A percentile compares a stretch with the other conserved stretches of the same genome.
Conservation (phyloP, 306 rosid species). For the Cotoneaster glaucophyllus region DNA sequence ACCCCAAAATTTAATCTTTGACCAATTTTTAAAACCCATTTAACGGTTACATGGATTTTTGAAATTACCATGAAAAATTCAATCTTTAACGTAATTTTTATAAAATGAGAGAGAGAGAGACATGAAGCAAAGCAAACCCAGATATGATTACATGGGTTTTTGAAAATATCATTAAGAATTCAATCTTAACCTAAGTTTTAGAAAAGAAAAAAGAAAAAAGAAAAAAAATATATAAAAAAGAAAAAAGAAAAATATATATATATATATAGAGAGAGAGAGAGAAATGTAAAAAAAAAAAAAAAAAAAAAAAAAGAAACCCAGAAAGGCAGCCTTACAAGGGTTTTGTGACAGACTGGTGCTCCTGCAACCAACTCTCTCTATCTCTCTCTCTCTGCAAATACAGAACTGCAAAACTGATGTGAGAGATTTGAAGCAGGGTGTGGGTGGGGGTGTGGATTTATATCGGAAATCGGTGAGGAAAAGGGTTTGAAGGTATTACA, state of each 20-base stretch:
- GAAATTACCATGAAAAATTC: not conserved
- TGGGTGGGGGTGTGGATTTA: not conserved
- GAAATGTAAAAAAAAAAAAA: not conserved
- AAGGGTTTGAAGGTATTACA: not conserved
- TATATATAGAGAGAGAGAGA: not conserved
- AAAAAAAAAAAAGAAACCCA: not conserved
- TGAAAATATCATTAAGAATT: no score
- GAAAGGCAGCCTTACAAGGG: constrained; percentile 1
- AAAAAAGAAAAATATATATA: no score
- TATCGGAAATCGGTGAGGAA: not conserved
- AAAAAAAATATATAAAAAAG: no score
- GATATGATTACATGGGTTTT: not conserved
- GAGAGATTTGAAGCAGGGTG: not conserved
- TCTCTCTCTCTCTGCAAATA: not conserved
- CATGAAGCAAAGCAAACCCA: not conserved
- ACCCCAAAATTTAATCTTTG: not conserved
- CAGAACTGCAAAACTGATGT: not conserved
- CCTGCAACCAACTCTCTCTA: not conserved
- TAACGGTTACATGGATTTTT: not conserved
- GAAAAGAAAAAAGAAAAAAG: not conserved
- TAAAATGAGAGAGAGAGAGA: not conserved
- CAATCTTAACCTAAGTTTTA: not conserved
- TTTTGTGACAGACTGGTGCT: not conserved
- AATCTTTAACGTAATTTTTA: not conserved
- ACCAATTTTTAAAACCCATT: not conserved